Evolutionary conservation across 164 flowering plant species (phyloP), one percentile per base, ranked within the genome.

Genomic region (Kalanchoe fedtschenkoi): DNA sequence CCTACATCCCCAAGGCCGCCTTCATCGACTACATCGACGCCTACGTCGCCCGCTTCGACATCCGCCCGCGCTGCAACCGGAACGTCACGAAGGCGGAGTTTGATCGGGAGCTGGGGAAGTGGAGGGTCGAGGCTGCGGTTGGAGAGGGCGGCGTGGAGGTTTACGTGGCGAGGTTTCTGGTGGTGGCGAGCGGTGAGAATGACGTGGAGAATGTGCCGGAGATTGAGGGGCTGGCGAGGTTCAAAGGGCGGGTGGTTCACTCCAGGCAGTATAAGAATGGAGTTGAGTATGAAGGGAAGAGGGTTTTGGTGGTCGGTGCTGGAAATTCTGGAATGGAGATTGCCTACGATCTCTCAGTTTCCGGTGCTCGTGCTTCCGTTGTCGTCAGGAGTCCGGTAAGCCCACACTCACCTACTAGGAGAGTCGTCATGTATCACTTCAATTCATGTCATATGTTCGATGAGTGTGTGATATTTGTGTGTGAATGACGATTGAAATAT

Each of bases 261-360:
- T 68, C 76, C 0, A 75, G 72, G 3, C 2, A 55, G 34, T 87
- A 80, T 21, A 79, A 81, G 22, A 58, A 66, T n/a, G 91, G 88
- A 0, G 28, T 21, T 13, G 26, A 7, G 17, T 87, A 58, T 38
- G 15, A 22, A 3, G 69, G 38, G 1, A 75, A 76, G 60, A 68
- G 64, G 2, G 91, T 82, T 46, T 71, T 83, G 75, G 90, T 87
- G 5, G 84, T 81, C 19, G 95, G 90, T 1, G 43, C 74, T 67
- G 95, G 95, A 4, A 87, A 87, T 46, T 87, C 95, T 0, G 95
- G 88, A 4, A 81, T 83, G 87, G 95, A 87, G 58, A 80, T 87
- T 33, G 74, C 80, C 1, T 66, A 69, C 32, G 95, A 87, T 67
- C 67, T 85, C 0, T 70, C 77, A 0, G 64, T 70, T 34, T 61